A percentile compares a stretch with the other conserved stretches of the same genome.
Evolutionary conservation across 257 asterid genomes (phyloP).

Genomic region (Ilex asprella): DNA sequence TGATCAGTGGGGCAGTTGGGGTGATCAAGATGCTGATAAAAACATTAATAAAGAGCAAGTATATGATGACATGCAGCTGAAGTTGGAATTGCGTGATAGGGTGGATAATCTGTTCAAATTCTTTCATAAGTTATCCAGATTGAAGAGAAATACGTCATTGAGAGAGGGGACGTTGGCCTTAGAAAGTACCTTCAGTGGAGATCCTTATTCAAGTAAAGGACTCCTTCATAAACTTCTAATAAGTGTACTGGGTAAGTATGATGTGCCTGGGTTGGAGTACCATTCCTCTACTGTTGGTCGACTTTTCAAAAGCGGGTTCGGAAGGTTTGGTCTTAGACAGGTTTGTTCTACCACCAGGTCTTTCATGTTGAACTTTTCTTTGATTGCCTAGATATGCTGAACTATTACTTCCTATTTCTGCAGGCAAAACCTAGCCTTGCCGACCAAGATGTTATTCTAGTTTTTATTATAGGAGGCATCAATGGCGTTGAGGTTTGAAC

Average conservation of each 20-base stretch:
- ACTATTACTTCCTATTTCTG: conserved; percentile 9
- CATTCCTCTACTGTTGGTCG: conserved; percentile 97
- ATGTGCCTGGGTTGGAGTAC: conserved; percentile 83
- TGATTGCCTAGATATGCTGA: not conserved
- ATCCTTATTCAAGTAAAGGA: conserved; percentile 66
- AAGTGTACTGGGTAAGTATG: conserved; percentile 54
- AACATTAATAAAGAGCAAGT: conserved; percentile 49
- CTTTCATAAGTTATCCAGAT: conserved; percentile 68
- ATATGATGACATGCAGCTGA: conserved; percentile 74
- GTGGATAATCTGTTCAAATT: conserved; percentile 84
- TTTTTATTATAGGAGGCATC: conserved; percentile 88
- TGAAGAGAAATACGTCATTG: conserved; percentile 42
- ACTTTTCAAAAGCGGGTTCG: conserved; percentile 91
- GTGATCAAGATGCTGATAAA: conserved; percentile 52
- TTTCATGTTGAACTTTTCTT: not conserved
- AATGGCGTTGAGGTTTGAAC: conserved; percentile 76
- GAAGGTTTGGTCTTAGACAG: conserved; percentile 98
- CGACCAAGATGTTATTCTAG: conserved; percentile 71
- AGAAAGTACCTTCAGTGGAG: conserved; percentile 54
- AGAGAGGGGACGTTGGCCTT: conserved; percentile 35
- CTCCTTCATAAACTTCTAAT: conserved; percentile 60
- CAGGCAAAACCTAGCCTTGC: conserved; percentile 92
- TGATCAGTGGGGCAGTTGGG: conserved; percentile 93
- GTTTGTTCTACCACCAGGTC: conserved; percentile 18
- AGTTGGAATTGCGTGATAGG: conserved; percentile 85